Conservation (phyloP, 257 asterid genomes). For the Solanum neorickii region DNA sequence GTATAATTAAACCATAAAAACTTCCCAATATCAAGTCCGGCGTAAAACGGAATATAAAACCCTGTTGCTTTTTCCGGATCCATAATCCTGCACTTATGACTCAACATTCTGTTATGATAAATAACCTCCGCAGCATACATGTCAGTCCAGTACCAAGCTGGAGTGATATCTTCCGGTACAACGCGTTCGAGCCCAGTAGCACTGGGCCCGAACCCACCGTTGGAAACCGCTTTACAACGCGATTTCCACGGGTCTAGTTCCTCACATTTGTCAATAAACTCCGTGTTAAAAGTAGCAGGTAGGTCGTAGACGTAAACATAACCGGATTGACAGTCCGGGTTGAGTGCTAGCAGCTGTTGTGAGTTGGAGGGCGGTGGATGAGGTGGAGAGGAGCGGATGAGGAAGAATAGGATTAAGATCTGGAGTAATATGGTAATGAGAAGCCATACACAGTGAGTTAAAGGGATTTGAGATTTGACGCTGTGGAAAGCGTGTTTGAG, state of each 20-base stretch:
- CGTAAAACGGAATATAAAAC: conserved; percentile 57
- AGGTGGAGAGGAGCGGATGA: conserved; percentile 9
- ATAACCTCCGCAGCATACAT: conserved; percentile 39
- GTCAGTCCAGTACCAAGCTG: conserved; percentile 53
- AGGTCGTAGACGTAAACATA: conserved; percentile 39
- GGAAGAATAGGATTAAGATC: conserved; percentile 4
- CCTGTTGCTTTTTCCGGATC: conserved; percentile 42
- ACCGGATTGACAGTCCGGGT: conserved; percentile 27
- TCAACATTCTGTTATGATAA: conserved; percentile 32
- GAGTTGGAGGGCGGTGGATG: conserved; percentile 1
- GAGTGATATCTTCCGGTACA: conserved; percentile 22
- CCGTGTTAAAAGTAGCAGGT: conserved; percentile 32
- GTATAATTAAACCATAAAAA: conserved; percentile 47
- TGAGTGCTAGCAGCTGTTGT: background rate
- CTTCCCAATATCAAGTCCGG: conserved; percentile 51
- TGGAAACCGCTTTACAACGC: conserved; percentile 31
- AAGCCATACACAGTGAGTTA: conserved; percentile 2
- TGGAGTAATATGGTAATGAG: background rate
- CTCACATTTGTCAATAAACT: conserved; percentile 22
- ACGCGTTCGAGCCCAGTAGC: conserved; percentile 37
- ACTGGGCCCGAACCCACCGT: conserved; percentile 36
- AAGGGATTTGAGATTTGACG: conserved; percentile 4
- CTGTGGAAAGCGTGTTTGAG: background rate
- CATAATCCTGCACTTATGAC: conserved; percentile 32
- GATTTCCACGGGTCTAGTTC: conserved; percentile 39